Evolutionary conservation across 768 basidiomycete species (phyloP), one percentile per base, ranked within the genome.

Genomic region (Tricholoma sp.): DNA sequence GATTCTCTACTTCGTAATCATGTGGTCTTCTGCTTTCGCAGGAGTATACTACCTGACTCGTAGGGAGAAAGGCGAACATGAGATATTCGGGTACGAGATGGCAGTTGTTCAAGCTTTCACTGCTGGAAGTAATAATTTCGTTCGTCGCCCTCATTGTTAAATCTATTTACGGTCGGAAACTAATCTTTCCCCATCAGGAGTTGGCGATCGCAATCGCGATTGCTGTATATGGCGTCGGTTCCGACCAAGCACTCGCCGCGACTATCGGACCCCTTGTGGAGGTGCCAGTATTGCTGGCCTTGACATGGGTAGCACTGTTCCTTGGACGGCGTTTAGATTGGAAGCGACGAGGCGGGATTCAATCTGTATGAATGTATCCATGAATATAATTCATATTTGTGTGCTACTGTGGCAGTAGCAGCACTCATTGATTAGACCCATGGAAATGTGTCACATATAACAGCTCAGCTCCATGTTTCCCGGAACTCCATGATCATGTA

Each of bases 181-280:
- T 24, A 24, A 24, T 24, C 24, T 24, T 5, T 17, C 24, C 42
- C 33, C 18, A 24, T 42, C 64, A 88, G 80, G 89, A 93, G 72
- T 77, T 93, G 0, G 89, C 91, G 0, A 94, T 94, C 53, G 91
- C 92, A 0, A 85, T 93, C 0, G 79, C 85, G 3, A 86, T 91
- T 41, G 85, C 88, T 0, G 82, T 86, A 0, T 94, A 85, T 68
- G 91, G 92, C 3, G 82, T 88, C 5, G 77, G 83, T 5, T 90
- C 88, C 0, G 83, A 87, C 54, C 85, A 94, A 70, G 90, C 88
- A 0, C 74, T 94, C 0, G 91, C 91, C 0, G 89, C 90, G 0
- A 91, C 90, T 0, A 85, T 89, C 18, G 88, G 88, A 0, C 87
- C 86, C 0, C 72, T 89, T n/a, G 82, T 88, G 0, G 86, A 90